These are phyloP conservation scores for Penicillium angulare DNA, from an alignment of 495 filamentous ascomycete species.

Conservation along the genomic window DNA sequence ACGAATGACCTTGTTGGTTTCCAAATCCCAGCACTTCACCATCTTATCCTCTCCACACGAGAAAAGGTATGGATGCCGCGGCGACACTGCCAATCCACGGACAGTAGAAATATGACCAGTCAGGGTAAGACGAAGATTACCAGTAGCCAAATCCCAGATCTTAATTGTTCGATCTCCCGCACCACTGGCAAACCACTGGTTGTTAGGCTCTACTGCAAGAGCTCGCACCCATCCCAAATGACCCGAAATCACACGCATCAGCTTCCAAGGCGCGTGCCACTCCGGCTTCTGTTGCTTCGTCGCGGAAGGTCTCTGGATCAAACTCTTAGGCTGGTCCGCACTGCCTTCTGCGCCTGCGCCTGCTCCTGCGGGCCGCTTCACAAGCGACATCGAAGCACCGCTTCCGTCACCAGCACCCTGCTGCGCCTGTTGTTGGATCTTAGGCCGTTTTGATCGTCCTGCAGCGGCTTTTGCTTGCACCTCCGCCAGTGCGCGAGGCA, in stretches of 20 bases:
- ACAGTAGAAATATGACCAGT: constrained; percentile 98
- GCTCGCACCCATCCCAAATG: constrained; percentile 94
- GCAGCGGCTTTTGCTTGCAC: constrained; percentile 71
- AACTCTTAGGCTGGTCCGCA: constrained; percentile 51
- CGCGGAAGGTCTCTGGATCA: constrained; percentile 65
- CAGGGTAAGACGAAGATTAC: constrained; percentile 76
- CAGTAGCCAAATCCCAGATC: constrained; percentile 94
- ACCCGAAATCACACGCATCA: constrained; percentile 95
- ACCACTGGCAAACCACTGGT: constrained; percentile 97
- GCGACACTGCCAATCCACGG: constrained; percentile 86
- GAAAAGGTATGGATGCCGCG: constrained; percentile 95
- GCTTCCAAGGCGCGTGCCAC: constrained; percentile 98
- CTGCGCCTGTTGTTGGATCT: constrained; percentile 32
- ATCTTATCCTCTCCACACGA: constrained; percentile 99
- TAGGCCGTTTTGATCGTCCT: constrained; percentile 56
- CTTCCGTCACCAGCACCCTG: constrained; percentile 29
- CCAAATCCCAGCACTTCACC: constrained; percentile 99
- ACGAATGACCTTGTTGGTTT: constrained; percentile 97
- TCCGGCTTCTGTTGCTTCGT: constrained; percentile 76
- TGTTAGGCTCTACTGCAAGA: constrained; percentile 90
- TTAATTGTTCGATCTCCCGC: constrained; percentile 97
- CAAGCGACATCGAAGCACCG: constrained; percentile 45
- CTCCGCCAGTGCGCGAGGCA: constrained; percentile 81
- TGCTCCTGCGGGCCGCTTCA: constrained; percentile 36
- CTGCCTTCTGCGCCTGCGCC: constrained; percentile 30